These are phyloP conservation scores for Mariannaea elegans DNA, from an alignment of 2,329 filamentous ascomycete genomes.

Conservation along the genomic window DNA sequence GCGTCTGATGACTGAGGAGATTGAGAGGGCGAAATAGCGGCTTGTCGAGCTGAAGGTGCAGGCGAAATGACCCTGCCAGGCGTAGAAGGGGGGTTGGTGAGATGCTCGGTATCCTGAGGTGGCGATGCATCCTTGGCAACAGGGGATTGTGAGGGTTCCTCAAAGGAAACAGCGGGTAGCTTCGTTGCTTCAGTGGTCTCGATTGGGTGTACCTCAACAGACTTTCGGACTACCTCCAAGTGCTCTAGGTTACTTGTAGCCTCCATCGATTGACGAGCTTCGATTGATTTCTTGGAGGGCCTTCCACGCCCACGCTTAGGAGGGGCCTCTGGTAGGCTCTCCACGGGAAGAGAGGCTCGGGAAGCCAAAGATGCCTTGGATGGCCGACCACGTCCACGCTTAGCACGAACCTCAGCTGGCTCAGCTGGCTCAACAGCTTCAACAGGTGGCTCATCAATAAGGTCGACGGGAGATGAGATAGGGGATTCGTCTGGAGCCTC, in stretches of 20 bases:
- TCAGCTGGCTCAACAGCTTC: slow-evolving; percentile 10
- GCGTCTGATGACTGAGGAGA: slow-evolving; percentile 82
- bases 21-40: slow-evolving; percentile 68
- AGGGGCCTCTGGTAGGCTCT: slow-evolving; percentile 34
- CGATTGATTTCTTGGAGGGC: slow-evolving; percentile 44
- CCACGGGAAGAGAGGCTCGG: slow-evolving; percentile 30
- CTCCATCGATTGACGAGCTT: slow-evolving; percentile 35
- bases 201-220: slow-evolving; percentile 20
- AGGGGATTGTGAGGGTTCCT: slow-evolving; percentile 29
- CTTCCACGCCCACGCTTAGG: slow-evolving; percentile 43
- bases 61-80: slow-evolving; percentile 54
- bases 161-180: slow-evolving; percentile 30
- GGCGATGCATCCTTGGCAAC: slow-evolving; percentile 25
- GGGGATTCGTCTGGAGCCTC: slow-evolving; percentile 28
- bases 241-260: slow-evolving; percentile 23
- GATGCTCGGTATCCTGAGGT: slow-evolving; percentile 24
- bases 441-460: not conserved
- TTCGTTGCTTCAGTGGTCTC: slow-evolving; percentile 25
- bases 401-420: slow-evolving; percentile 30
- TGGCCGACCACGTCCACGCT: slow-evolving; percentile 44
- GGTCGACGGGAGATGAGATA: slow-evolving; percentile 6
- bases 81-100: slow-evolving; percentile 51
- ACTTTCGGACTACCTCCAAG: slow-evolving; percentile 9
- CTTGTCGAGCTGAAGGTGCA: slow-evolving; percentile 60
- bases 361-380: slow-evolving; percentile 44